Conservation (phyloP, 108 stramenopile species). For the Cyclotella atomus region DNA sequence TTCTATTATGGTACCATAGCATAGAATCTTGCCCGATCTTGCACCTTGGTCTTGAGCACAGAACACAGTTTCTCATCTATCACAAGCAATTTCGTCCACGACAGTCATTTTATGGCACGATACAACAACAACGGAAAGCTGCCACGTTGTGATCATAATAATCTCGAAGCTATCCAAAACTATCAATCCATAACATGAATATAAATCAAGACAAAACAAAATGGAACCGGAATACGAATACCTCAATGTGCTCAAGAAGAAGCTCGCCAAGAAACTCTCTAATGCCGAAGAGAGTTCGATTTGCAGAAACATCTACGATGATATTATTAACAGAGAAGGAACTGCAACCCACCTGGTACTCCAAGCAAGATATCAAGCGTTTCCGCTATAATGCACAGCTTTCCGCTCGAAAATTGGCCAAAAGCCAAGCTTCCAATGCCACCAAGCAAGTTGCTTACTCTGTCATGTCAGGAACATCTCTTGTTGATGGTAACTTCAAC, state of each 20-base stretch:
- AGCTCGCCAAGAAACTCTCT: background rate
- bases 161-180: too few relatives aligned
- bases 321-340: background rate
- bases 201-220: too few relatives aligned
- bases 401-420: background rate
- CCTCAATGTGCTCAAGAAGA: background rate
- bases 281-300: background rate
- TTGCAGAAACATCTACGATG: conserved; percentile 4
- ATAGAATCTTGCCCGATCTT: too few relatives aligned
- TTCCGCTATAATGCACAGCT: conserved; percentile 2
- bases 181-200: too few relatives aligned
- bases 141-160: too few relatives aligned
- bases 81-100: too few relatives aligned
- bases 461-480: background rate
- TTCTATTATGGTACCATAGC: too few relatives aligned
- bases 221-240: background rate
- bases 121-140: too few relatives aligned
- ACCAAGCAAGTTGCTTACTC: conserved; percentile 8
- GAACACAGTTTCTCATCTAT: too few relatives aligned
- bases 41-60: too few relatives aligned
- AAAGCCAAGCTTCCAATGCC: background rate
- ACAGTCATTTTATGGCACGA: too few relatives aligned
- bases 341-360: conserved; percentile 1
- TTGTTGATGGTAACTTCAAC: background rate
- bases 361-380: conserved; percentile 1